Percentiles rank a stretch among this genome's conserved stretches.
Evolutionary conservation across 225 moss, liverwort and hornwort genomes (phyloP).

Genomic region (Bryum argenteum): DNA sequence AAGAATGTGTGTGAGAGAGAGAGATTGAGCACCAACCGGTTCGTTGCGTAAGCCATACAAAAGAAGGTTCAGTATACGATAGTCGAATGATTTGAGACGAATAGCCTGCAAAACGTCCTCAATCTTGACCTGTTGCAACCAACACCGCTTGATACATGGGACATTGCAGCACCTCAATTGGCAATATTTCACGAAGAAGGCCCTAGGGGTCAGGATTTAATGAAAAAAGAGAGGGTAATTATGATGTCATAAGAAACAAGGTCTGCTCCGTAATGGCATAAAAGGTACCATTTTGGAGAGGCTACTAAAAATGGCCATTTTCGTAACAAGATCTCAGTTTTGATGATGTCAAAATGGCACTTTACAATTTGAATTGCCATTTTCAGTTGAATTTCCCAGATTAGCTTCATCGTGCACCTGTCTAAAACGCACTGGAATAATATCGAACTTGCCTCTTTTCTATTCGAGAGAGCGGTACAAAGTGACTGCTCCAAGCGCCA

Average conservation of each 20-base stretch:
- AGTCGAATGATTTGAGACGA: slow-evolving; percentile 90
- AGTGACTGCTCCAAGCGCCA: slow-evolving; percentile 87
- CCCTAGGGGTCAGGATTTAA: no score
- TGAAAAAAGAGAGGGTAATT: no score
- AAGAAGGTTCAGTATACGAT: slow-evolving; percentile 87
- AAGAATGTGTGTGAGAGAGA: slow-evolving; percentile 1
- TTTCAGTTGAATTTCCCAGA: no score
- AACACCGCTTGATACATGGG: not conserved
- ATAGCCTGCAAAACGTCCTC: slow-evolving; percentile 76
- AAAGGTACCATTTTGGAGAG: no score
- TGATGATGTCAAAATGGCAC: no score
- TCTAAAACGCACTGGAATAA: slow-evolving; percentile 13
- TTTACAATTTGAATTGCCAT: no score
- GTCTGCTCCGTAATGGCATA: no score
- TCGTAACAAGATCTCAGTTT: no score
- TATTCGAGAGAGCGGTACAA: slow-evolving; percentile 51
- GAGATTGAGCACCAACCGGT: slow-evolving; percentile 37
- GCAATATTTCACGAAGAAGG: no score
- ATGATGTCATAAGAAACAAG: no score
- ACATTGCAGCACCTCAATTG: slow-evolving; percentile 2
- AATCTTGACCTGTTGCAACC: slow-evolving; percentile 52
- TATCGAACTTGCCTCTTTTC: slow-evolving; percentile 44
- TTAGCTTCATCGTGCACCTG: no score
- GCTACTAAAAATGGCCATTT: no score
- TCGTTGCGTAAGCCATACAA: slow-evolving; percentile 61